Conservation (phyloP, 2,329 filamentous ascomycete genomes). For the Epichloe sylvatica region DNA sequence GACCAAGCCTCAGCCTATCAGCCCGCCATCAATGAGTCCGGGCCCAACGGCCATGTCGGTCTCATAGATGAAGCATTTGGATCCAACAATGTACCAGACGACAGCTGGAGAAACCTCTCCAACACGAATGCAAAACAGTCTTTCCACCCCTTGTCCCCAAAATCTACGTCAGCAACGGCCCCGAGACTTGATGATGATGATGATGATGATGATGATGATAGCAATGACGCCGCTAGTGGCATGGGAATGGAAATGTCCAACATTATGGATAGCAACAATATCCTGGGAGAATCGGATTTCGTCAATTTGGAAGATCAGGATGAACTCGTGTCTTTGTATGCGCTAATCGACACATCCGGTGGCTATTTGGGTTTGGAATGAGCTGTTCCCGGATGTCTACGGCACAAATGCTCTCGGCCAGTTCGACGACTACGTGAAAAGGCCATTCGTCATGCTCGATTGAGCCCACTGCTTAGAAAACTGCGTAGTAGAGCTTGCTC, state of each 20-base stretch:
- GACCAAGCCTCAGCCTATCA: not conserved
- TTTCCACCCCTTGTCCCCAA: not conserved
- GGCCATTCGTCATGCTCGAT: too few relatives aligned
- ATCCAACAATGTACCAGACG: not conserved
- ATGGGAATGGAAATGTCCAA: not conserved
- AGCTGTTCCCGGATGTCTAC: not conserved
- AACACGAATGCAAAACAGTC: not conserved
- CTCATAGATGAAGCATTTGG: not conserved
- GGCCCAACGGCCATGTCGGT: not conserved
- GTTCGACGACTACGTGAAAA: too few relatives aligned
- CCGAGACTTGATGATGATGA: not conserved
- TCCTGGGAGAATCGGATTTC: not conserved
- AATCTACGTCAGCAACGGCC: not conserved
- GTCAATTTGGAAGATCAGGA: conserved; percentile 1
- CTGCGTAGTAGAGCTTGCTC: too few relatives aligned
- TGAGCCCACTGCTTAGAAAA: too few relatives aligned
- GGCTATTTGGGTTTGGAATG: conserved; percentile 1
- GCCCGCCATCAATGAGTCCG: not conserved
- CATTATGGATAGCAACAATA: not conserved
- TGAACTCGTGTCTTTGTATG: conserved; percentile 1
- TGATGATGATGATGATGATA: not conserved
- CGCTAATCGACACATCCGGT: not conserved
- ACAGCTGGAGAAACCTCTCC: not conserved
- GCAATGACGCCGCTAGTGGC: not conserved
- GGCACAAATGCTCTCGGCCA: too few relatives aligned